Conservation (phyloP, 108 stramenopile species). For the Nitzschia sp. region DNA sequence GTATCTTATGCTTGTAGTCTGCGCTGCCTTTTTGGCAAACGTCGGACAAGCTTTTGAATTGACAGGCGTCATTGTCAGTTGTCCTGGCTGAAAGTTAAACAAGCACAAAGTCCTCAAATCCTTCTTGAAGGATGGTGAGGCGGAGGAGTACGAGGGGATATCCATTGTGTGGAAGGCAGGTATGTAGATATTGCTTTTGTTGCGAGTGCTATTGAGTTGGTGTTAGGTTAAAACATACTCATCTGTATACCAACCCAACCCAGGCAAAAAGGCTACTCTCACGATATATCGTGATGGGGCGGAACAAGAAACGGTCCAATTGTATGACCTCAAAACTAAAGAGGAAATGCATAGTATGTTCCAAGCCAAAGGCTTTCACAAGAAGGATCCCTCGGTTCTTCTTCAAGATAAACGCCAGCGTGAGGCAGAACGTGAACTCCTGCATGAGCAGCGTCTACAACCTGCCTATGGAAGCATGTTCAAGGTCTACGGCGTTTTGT, state of each 20-base stretch:
- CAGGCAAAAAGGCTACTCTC: conserved; percentile 22
- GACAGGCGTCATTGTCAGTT: conserved; percentile 26
- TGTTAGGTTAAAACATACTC: no score
- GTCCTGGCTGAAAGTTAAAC: conserved; percentile 41
- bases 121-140: conserved; percentile 38
- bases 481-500: conserved; percentile 1
- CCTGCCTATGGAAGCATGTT: not conserved
- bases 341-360: conserved; percentile 63
- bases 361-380: conserved; percentile 57
- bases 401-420: conserved; percentile 11
- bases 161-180: conserved; percentile 32
- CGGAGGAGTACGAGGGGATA: conserved; percentile 25
- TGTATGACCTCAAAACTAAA: conserved; percentile 55
- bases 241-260: no score
- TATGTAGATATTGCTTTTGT: conserved; percentile 14
- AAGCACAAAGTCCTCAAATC: conserved; percentile 19
- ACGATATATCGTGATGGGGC: conserved; percentile 23
- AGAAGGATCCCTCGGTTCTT: conserved; percentile 16
- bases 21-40: no score
- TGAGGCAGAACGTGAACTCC: conserved; percentile 8
- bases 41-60: not conserved
- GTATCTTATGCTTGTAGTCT: no score
- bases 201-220: no score
- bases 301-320: conserved; percentile 39
- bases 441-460: not conserved